These are phyloP conservation scores for Euphorbia lathyris DNA, from an alignment of 345 rosid species.

Conservation along the genomic window DNA sequence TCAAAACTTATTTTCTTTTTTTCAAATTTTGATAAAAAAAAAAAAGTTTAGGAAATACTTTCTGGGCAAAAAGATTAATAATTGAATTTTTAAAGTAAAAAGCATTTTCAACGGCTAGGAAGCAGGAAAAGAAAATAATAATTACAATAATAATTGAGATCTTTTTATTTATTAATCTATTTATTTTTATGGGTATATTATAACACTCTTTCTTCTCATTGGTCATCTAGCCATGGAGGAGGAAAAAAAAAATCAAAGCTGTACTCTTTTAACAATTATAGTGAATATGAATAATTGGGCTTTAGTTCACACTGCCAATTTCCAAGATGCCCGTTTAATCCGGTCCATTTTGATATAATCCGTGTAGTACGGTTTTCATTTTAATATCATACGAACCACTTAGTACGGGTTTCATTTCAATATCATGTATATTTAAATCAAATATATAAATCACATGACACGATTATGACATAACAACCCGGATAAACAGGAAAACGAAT, in stretches of 20 bases:
- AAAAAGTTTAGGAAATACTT: neutral
- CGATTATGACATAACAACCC: no score
- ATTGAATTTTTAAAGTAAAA: neutral
- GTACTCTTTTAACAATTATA: neutral
- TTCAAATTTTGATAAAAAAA: no score
- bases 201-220: neutral
- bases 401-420: no score
- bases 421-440: no score
- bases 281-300: constrained; percentile 14
- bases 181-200: neutral
- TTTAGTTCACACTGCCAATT: constrained; percentile 15
- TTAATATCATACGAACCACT: no score
- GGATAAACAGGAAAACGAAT: neutral
- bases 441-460: no score
- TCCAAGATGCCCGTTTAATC: no score
- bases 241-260: neutral
- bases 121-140: neutral
- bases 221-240: neutral
- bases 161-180: neutral
- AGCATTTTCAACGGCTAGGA: neutral
- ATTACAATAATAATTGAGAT: neutral
- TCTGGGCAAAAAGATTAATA: neutral
- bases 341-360: no score
- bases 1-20: no score
- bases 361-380: no score